A percentile compares a stretch with the other conserved stretches of the same genome.
Evolutionary conservation across 1,139 yeast genomes (phyloP).

Genomic region (Starmera stellimalicola): DNA sequence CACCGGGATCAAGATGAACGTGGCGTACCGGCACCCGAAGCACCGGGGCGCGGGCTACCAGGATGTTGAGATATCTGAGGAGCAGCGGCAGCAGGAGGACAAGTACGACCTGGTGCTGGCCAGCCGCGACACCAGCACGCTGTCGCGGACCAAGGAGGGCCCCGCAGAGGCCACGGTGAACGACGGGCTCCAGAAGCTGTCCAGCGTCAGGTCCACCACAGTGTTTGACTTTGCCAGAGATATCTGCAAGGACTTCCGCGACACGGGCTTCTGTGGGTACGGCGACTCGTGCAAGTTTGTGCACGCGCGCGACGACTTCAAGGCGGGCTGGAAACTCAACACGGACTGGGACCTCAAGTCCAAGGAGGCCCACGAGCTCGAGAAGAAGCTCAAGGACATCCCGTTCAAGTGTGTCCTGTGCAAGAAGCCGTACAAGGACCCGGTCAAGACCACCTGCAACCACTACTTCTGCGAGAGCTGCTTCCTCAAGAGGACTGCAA

Average conservation of each 20-base stretch:
- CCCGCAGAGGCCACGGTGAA: background rate
- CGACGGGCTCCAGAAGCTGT: background rate
- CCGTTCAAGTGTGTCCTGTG: conserved; percentile 66
- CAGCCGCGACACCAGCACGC: conserved; percentile 22
- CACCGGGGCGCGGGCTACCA: background rate
- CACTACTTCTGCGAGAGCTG: conserved; percentile 64
- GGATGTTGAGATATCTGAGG: background rate
- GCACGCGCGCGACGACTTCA: conserved; percentile 82
- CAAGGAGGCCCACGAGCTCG: conserved; percentile 6
- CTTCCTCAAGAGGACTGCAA: conserved; percentile 41
- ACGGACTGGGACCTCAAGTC: conserved; percentile 58
- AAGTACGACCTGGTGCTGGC: conserved; percentile 1
- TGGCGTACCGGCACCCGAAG: background rate
- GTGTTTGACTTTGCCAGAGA: conserved; percentile 90
- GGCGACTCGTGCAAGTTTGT: conserved; percentile 97
- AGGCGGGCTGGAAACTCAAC: conserved; percentile 57
- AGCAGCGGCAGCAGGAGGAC: background rate
- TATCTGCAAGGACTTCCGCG: conserved; percentile 85
- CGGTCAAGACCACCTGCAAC: conserved; percentile 54
- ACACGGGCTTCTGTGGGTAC: conserved; percentile 93
- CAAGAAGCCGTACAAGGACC: conserved; percentile 42
- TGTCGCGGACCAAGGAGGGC: background rate
- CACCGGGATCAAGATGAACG: background rate
- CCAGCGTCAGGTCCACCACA: conserved; percentile 60
- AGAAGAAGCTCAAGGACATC: conserved; percentile 22